Evolutionary conservation across 495 filamentous ascomycete species (phyloP), one percentile per base, ranked within the genome.

Genomic region (Astrocystis sublimbata): DNA sequence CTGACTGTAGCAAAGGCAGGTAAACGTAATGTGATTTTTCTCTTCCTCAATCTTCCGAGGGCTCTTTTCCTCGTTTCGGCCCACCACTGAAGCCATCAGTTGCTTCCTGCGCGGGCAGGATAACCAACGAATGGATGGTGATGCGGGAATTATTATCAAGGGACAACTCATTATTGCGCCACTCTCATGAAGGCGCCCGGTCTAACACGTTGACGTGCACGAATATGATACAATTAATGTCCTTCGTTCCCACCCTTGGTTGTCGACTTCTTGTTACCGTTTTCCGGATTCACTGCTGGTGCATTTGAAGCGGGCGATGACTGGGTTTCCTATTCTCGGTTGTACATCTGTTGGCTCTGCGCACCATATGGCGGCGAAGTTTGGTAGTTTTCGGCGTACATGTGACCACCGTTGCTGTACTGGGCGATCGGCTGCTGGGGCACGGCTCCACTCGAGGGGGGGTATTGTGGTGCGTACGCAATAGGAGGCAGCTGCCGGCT

Each of bases 401-500:
- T 71, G 49, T 81, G 78, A 60, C 70, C 78, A 6, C 66, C 66
- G 60, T 74, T 74, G 64, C 72, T 76, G 65, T 91, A 92, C 71
- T 93, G 89, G 60, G 88, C 82, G 43, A 87, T 68, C 12, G 68
- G 70, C 59, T 83, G 77, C 66, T 81, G 77, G 35, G 87, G 88
- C 63, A 85, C 85, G 59, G 79, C 83, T 64, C 85, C 85, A 36
- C 82, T 73, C n/a, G 85, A 83, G 41, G 85, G 84, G 28, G 85
- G 81, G 68, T 96, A 94, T 58, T 88, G 87, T 43, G 79, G 78
- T 68, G 88, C 84, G 69, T 94, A 96, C 7, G 89, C 91, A 71
- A 97, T 93, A 8, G 92, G 92, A 21, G 92, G 92, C 19, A 97
- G 79, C 12, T 78, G 67, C 63, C 88, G 84, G 28, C 86, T 81